Evolutionary conservation across 306 rosid species (phyloP).

Genomic region (Mimosa pudica): DNA sequence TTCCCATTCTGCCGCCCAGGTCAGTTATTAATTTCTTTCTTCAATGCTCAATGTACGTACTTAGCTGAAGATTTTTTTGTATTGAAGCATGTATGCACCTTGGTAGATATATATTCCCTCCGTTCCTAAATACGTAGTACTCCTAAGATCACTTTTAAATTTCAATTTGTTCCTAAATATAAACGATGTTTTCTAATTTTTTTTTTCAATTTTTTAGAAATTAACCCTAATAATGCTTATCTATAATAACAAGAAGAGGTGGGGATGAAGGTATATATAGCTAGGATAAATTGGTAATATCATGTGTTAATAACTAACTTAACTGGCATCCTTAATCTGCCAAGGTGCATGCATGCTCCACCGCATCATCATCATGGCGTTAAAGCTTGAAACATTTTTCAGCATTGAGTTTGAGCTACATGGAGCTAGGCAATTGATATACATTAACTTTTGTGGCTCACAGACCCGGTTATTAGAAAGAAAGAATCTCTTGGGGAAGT

Average conservation of each 20-base stretch:
- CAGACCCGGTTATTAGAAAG: slow-evolving; percentile 74
- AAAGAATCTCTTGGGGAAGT: slow-evolving; percentile 87
- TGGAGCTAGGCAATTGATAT: slow-evolving; percentile 9
- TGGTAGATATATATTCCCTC: not conserved
- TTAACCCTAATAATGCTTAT: no score
- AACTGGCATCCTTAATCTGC: no score
- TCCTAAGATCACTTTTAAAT: no score
- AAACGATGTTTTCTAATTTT: no score
- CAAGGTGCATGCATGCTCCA: no score
- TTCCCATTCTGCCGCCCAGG: slow-evolving; percentile 93
- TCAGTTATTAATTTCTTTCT: slow-evolving; percentile 36
- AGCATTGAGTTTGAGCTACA: not conserved
- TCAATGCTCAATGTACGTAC: not conserved
- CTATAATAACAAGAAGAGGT: no score
- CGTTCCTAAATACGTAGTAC: no score
- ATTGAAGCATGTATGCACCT: not conserved
- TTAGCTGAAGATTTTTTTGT: not conserved
- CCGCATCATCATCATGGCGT: not conserved
- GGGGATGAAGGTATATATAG: no score
- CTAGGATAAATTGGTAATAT: no score
- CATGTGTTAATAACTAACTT: no score
- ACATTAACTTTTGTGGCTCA: slow-evolving; percentile 28
- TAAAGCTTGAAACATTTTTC: not conserved
- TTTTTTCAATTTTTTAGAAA: no score
- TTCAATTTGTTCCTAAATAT: no score